These are phyloP conservation scores for Boletus rufocinnamomeus DNA, from an alignment of 768 basidiomycete species.

Conservation along the genomic window DNA sequence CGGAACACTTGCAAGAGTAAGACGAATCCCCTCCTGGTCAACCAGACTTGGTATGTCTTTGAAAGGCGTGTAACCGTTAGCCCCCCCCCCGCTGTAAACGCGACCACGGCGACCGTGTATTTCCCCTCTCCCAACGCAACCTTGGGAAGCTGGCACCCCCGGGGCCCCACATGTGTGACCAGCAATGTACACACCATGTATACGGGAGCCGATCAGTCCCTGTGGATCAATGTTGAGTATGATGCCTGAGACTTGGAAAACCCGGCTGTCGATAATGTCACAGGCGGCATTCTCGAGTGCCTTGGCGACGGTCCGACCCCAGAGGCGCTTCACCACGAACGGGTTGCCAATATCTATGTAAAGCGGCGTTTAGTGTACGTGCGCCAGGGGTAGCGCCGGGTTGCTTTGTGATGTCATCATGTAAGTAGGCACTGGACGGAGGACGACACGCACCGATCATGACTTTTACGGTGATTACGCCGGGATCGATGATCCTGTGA, in stretches of 20 bases:
- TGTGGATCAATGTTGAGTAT: slow-evolving; percentile 2
- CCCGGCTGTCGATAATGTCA: slow-evolving; percentile 9
- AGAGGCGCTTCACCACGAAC: slow-evolving; percentile 8
- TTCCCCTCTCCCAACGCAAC: background rate
- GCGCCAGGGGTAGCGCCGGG: background rate
- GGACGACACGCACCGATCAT: slow-evolving; percentile 15
- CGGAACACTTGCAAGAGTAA: slow-evolving; percentile 13
- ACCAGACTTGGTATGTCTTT: slow-evolving; percentile 4
- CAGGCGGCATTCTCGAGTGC: slow-evolving; percentile 16
- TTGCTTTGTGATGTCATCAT: background rate
- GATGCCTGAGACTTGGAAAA: slow-evolving; percentile 7
- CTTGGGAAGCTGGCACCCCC: background rate
- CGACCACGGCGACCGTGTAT: slow-evolving; percentile 9
- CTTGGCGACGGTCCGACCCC: background rate
- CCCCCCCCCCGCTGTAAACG: slow-evolving; percentile 14
- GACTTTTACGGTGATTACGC: slow-evolving; percentile 9
- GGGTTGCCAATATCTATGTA: slow-evolving; percentile 5
- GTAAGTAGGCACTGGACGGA: background rate
- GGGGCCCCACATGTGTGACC: background rate
- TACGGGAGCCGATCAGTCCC: slow-evolving; percentile 4
- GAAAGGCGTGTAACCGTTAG: slow-evolving; percentile 12
- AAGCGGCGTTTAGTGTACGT: background rate
- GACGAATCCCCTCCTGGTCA: slow-evolving; percentile 9
- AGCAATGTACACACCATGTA: slow-evolving; percentile 1
- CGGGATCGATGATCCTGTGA: slow-evolving; percentile 10